These are phyloP conservation scores for Leucocoprinus sp. DNA, from an alignment of 768 basidiomycete species.

Conservation along the genomic window DNA sequence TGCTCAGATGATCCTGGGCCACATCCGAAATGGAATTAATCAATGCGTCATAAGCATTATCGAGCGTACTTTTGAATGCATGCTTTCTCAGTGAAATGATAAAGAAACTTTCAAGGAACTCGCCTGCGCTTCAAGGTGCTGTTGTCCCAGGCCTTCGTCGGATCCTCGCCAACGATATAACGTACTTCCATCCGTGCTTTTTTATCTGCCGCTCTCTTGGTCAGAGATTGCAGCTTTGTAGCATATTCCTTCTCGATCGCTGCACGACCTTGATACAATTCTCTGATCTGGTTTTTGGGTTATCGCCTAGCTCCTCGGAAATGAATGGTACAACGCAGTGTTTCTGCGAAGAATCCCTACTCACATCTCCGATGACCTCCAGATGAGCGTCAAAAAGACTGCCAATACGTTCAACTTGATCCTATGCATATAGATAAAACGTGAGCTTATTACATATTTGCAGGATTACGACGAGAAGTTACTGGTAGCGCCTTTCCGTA, in stretches of 20 bases:
- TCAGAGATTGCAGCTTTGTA: slow-evolving; percentile 54
- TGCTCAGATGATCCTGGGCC: slow-evolving; percentile 61
- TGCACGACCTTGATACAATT: slow-evolving; percentile 59
- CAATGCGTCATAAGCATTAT: slow-evolving; percentile 60
- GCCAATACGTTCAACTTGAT: slow-evolving; percentile 63
- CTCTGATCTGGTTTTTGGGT: slow-evolving; percentile 46
- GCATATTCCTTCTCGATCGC: slow-evolving; percentile 77
- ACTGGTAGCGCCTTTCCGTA: slow-evolving; percentile 54
- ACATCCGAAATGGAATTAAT: slow-evolving; percentile 49
- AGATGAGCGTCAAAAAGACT: slow-evolving; percentile 54
- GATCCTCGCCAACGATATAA: slow-evolving; percentile 59
- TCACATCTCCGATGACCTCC: slow-evolving; percentile 56
- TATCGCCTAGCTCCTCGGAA: not conserved
- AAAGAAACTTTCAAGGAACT: not conserved
- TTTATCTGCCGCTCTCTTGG: slow-evolving; percentile 64
- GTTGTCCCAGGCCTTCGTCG: slow-evolving; percentile 54
- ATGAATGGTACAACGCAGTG: not conserved
- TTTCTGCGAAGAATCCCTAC: slow-evolving; percentile 16
- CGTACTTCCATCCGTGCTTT: slow-evolving; percentile 47
- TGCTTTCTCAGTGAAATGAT: not conserved
- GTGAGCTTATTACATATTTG: not conserved
- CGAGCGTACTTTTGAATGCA: slow-evolving; percentile 48
- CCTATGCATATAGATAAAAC: slow-evolving; percentile 31
- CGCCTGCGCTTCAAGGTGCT: slow-evolving; percentile 50
- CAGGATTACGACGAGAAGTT: slow-evolving; percentile 14